These are phyloP conservation scores for Musa balbisiana DNA, from an alignment of 202 grass and related monocot species.

Conservation along the genomic window DNA sequence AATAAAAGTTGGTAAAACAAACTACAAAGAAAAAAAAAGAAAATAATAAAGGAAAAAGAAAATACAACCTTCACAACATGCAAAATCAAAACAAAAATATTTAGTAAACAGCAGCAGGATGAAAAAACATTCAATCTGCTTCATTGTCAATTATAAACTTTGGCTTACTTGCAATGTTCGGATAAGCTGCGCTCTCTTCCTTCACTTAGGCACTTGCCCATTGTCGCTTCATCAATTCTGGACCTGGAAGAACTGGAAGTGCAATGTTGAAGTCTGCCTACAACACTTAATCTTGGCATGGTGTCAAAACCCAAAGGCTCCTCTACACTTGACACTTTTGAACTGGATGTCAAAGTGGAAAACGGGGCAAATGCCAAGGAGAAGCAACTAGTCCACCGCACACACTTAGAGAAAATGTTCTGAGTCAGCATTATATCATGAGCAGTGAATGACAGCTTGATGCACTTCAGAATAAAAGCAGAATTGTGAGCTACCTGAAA, in stretches of 20 bases:
- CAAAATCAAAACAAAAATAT: not conserved
- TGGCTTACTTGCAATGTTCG: conserved; percentile 23
- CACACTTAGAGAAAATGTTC: conserved; percentile 32
- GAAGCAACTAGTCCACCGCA: not conserved
- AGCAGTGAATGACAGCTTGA: not conserved
- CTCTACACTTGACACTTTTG: conserved; percentile 25
- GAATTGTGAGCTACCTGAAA: not conserved
- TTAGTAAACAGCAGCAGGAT: not conserved
- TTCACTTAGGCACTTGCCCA: not conserved
- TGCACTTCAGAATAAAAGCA: conserved; percentile 2
- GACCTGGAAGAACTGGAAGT: not conserved
- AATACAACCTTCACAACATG: not conserved
- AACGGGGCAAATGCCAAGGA: not conserved
- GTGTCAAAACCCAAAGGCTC: conserved; percentile 4
- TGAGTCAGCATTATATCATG: conserved; percentile 27
- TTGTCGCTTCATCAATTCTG: conserved; percentile 4
- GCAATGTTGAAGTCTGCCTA: not conserved
- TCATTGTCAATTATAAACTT: not conserved
- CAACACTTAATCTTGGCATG: conserved; percentile 2
- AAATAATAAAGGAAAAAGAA: not conserved
- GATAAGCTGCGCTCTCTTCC: conserved; percentile 15
- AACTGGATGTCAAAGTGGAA: conserved; percentile 14
- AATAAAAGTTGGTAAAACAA: not conserved
- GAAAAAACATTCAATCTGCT: not conserved
- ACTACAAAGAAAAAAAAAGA: not conserved